phyloP scores from a whole-genome alignment of 1,139 yeast genomes.

The Lodderomyces elongisporus region DNA sequence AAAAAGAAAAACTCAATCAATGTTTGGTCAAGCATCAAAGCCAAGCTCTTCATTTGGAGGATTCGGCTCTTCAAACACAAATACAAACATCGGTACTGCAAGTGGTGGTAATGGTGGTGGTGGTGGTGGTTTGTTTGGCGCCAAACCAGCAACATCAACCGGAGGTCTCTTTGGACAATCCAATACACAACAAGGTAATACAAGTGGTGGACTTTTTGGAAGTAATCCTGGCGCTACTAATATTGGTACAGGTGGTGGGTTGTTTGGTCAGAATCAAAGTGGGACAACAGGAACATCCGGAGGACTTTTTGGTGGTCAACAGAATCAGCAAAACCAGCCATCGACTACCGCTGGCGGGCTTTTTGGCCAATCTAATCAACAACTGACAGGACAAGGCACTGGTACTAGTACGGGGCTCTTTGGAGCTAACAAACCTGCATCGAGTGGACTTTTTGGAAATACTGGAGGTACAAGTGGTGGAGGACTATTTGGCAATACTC shows the following conservation, averaged over 20 bases:
- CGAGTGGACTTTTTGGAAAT: too few species aligned
- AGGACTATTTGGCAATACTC: conserved; percentile 4
- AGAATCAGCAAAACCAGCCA: conserved; percentile 2
- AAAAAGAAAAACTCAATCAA: too few species aligned
- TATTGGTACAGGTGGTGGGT: conserved; percentile 5
- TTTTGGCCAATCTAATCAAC: conserved; percentile 3
- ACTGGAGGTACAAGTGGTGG: conserved; percentile 2
- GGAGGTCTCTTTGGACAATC: conserved; percentile 21
- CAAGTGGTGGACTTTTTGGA: too few species aligned
- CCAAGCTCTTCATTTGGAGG: conserved; percentile 16
- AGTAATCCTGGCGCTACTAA: not conserved
- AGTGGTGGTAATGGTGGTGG: not conserved
- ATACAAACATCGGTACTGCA: conserved; percentile 4
- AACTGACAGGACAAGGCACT: conserved; percentile 3
- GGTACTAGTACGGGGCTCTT: conserved; percentile 1
- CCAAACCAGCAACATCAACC: conserved; percentile 12
- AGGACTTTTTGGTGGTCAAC: conserved; percentile 4
- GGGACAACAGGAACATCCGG: conserved; percentile 3
- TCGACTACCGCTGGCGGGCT: conserved; percentile 6
- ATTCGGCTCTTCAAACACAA: conserved; percentile 16
- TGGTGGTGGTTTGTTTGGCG: conserved; percentile 17
- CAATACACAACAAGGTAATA: too few species aligned
- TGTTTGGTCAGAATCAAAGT: conserved; percentile 4
- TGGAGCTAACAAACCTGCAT: not conserved
- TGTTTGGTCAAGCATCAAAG: conserved; percentile 16